phyloP scores from a whole-genome alignment of 495 filamentous ascomycete genomes.

The Hypoxylon fragiforme region DNA sequence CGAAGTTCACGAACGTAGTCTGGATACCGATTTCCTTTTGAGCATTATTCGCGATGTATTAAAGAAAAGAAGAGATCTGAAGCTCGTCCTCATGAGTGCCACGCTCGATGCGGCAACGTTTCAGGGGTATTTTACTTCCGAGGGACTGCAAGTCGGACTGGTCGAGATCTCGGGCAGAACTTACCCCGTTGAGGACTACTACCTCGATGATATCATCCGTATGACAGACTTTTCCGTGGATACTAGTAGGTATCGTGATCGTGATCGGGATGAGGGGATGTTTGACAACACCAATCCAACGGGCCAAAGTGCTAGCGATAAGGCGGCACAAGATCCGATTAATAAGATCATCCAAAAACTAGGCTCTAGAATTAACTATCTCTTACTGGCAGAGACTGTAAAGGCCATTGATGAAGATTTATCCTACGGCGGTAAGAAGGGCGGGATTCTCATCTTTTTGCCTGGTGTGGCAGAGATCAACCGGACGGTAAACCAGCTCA shows the following conservation, averaged over 20 bases:
- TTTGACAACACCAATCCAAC: constrained; percentile 39
- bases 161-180: constrained; percentile 90
- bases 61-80: constrained; percentile 74
- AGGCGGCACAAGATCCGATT: constrained; percentile 48
- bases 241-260: constrained; percentile 33
- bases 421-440: constrained; percentile 58
- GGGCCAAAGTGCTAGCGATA: constrained; percentile 12
- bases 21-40: constrained; percentile 94
- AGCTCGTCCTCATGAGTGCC: constrained; percentile 96
- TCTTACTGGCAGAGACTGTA: constrained; percentile 78
- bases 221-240: constrained; percentile 71
- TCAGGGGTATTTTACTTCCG: constrained; percentile 75
- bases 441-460: constrained; percentile 92
- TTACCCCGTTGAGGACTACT: constrained; percentile 86
- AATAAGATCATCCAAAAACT: constrained; percentile 71
- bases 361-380: constrained; percentile 90
- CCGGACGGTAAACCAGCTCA: constrained; percentile 71
- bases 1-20: constrained; percentile 93
- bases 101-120: constrained; percentile 92
- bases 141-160: constrained; percentile 64
- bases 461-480: constrained; percentile 87
- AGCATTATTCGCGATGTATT: constrained; percentile 87
- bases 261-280: constrained; percentile 35
- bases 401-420: constrained; percentile 78
- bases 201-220: constrained; percentile 84